Evolutionary conservation across 2,329 filamentous ascomycete genomes (phyloP).

Genomic region (Cladosporium sp.): DNA sequence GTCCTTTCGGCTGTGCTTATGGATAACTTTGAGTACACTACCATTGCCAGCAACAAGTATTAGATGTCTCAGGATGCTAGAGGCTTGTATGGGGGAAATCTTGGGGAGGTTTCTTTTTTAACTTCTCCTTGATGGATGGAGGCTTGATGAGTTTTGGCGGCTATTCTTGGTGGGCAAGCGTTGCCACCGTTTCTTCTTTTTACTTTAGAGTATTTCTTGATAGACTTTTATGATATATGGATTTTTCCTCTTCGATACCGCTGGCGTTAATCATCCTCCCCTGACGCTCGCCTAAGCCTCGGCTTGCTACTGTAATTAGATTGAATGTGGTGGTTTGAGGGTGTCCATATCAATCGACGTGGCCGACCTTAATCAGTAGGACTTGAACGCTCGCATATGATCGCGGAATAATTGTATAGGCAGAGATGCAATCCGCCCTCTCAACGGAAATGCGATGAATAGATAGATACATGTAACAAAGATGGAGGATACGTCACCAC

Average conservation of each 20-base stretch:
- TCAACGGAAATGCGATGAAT: too few relatives aligned
- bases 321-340: background rate
- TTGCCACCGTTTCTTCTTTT: background rate
- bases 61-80: background rate
- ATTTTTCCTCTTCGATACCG: background rate
- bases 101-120: background rate
- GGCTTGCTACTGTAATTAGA: background rate
- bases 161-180: background rate
- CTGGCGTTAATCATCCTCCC: background rate
- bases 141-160: conserved; percentile 11
- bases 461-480: too few relatives aligned
- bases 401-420: background rate
- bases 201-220: background rate
- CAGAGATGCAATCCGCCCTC: background rate
- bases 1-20: conserved; percentile 15
- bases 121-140: background rate
- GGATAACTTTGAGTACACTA: conserved; percentile 17
- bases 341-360: background rate
- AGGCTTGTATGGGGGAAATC: background rate
- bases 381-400: background rate
- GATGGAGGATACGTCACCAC: too few relatives aligned
- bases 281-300: background rate
- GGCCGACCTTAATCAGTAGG: too few relatives aligned
- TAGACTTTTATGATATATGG: conserved; percentile 13
- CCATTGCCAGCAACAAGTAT: background rate